Evolutionary conservation across 108 stramenopile genomes (phyloP).

Genomic region (Cyclostephanos invisitatus): DNA sequence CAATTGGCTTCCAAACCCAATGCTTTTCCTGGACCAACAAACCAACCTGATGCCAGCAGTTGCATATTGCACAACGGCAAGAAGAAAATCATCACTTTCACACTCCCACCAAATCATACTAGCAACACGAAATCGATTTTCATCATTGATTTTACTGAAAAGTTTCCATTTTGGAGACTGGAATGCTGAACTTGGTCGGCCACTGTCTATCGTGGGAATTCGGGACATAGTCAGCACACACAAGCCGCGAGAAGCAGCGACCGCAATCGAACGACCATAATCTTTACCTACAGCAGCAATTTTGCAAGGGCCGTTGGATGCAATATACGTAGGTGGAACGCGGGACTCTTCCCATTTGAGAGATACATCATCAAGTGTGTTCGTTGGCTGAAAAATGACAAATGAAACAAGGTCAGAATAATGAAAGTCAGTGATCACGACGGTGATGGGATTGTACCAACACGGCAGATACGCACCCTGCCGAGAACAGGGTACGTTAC

Average conservation of each 20-base stretch:
- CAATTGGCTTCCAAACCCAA: conserved; percentile 42
- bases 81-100: conserved; percentile 28
- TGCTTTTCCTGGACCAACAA: conserved; percentile 39
- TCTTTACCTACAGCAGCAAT: conserved; percentile 31
- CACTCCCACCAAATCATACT: conserved; percentile 46
- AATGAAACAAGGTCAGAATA: not conserved
- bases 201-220: not conserved
- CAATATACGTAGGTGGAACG: conserved; percentile 36
- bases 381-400: conserved; percentile 18
- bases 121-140: conserved; percentile 34
- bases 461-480: conserved; percentile 11
- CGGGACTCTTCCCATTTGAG: conserved; percentile 41
- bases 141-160: conserved; percentile 42
- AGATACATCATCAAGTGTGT: conserved; percentile 16
- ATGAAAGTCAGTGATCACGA: not conserved
- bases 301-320: conserved; percentile 39
- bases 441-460: not conserved
- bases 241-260: conserved; percentile 41
- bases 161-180: conserved; percentile 37
- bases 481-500: conserved; percentile 23
- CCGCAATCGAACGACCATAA: conserved; percentile 38
- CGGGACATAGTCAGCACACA: conserved; percentile 42
- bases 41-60: conserved; percentile 26
- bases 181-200: not conserved
- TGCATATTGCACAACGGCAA: conserved; percentile 39